phyloP scores from a whole-genome alignment of 176 grass and related monocot genomes.

The Musa beccarii region DNA sequence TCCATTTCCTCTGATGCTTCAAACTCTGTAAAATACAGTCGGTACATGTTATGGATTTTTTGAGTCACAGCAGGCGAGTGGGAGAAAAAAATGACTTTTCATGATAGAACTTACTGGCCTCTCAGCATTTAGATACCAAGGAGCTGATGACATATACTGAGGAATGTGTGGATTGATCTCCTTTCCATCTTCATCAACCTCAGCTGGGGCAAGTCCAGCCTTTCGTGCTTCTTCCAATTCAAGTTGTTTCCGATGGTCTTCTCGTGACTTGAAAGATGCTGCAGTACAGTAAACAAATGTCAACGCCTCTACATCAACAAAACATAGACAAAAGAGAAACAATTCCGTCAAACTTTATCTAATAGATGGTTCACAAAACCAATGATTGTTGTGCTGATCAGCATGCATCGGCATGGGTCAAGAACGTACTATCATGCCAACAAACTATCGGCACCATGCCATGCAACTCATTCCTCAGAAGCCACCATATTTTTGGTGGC shows the following conservation, averaged over 20 bases:
- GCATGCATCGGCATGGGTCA: neutral
- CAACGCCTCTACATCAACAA: neutral
- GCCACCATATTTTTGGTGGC: too few species aligned
- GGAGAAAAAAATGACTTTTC: neutral
- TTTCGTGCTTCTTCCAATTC: constrained; percentile 84
- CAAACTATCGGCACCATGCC: too few species aligned
- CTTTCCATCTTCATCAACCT: constrained; percentile 89
- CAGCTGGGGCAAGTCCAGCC: constrained; percentile 74
- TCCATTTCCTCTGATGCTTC: constrained; percentile 96
- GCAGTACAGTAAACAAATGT: neutral
- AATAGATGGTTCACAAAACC: neutral
- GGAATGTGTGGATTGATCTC: constrained; percentile 98
- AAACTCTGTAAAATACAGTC: constrained; percentile 3
- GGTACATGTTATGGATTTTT: neutral
- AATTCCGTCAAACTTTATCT: neutral
- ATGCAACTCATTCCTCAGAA: too few species aligned
- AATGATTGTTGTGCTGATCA: neutral
- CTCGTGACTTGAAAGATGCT: constrained; percentile 79
- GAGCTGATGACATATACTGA: constrained; percentile 98
- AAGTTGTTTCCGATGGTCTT: constrained; percentile 85
- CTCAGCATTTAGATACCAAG: constrained; percentile 93
- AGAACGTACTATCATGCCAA: too few species aligned
- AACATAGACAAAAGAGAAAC: neutral
- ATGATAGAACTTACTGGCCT: constrained; percentile 41
- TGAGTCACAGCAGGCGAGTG: neutral